These are phyloP conservation scores for Diversispora eburnea DNA, from an alignment of 192 early-diverging fungal species.

Conservation along the genomic window DNA sequence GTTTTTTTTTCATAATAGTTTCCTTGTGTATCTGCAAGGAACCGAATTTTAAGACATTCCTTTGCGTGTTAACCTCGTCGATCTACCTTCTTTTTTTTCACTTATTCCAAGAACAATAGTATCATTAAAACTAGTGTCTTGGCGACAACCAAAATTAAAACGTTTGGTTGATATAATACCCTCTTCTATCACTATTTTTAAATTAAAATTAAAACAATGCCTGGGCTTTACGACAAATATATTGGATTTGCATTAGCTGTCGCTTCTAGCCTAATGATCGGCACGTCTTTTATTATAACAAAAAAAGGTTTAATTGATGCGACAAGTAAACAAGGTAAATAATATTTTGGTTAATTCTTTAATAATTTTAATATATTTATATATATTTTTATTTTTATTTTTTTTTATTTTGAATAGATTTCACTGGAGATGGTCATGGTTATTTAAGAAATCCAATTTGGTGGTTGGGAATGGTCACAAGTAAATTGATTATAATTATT, in stretches of 20 bases:
- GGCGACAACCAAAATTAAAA: too few species aligned
- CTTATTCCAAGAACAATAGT: too few species aligned
- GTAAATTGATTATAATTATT: constrained; percentile 38
- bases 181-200: too few species aligned
- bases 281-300: constrained; percentile 88
- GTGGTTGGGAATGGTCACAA: constrained; percentile 87
- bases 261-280: constrained; percentile 84
- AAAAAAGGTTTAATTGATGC: constrained; percentile 90
- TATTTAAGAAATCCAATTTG: constrained; percentile 87
- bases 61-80: too few species aligned
- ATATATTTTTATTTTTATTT: background rate
- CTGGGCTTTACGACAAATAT: constrained; percentile 53
- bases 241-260: constrained; percentile 88
- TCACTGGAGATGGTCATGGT: constrained; percentile 68
- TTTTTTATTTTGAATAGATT: constrained; percentile 30
- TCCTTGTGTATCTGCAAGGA: too few species aligned
- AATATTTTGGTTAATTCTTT: background rate
- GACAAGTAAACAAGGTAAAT: constrained; percentile 53
- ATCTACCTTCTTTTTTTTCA: too few species aligned
- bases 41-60: too few species aligned
- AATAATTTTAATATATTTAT: constrained; percentile 13
- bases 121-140: too few species aligned
- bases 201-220: background rate
- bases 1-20: too few species aligned
- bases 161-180: too few species aligned